Base-by-base conservation (phyloP, 2,329 filamentous ascomycete species). In the Ophiocordyceps sinensis region DNA sequence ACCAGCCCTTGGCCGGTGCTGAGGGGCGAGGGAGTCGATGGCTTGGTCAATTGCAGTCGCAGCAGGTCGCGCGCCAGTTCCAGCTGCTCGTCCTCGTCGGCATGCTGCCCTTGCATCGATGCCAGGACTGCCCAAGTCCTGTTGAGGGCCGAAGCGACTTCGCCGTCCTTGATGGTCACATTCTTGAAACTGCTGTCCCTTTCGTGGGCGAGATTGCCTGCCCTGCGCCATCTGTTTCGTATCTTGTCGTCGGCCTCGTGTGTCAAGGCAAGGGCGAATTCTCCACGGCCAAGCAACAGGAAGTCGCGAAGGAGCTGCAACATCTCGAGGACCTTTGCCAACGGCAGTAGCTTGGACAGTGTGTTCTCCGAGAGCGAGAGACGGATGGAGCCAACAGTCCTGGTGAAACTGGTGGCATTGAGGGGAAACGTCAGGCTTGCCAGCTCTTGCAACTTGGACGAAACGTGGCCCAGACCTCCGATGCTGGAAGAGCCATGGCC, bases 191-290 rank as follows among this genome's bases (percentile, higher is more conserved):
- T 47, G 44, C 77, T 75, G 54, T 70, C 59, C 52, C 71, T 73
- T 53, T 75, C 70, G 54, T 68, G 70, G 2, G 67, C 69, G 6
- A 78, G 55, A 41, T 75, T 77, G 32, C 75, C 73, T 11, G 76
- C 67, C 47, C 78, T 67, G 49, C 71, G 76, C 70, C 84, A 85
- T 39, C 85, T 77, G 47, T 75, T 79, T n/a, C 77, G 73, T 21
- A 91, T 73, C 49, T 79, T 82, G 41, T 82, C 76, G 49, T 95
- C 86, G 1, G 89, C 86, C 62, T 95, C 85, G 30, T 81, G 75
- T 1, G 93, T 85, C 23, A 98, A 63, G 0, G 83, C 81, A 61
- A 91, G 79, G 17, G 88, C 86, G 57, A 98, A 98, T 57, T 96
- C 91, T 40, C 89, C 89, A 29, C 85, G 75, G 1, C 83, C 82